Conservation (phyloP, 208 protist genomes). For the Crithidia fasciculata region DNA sequence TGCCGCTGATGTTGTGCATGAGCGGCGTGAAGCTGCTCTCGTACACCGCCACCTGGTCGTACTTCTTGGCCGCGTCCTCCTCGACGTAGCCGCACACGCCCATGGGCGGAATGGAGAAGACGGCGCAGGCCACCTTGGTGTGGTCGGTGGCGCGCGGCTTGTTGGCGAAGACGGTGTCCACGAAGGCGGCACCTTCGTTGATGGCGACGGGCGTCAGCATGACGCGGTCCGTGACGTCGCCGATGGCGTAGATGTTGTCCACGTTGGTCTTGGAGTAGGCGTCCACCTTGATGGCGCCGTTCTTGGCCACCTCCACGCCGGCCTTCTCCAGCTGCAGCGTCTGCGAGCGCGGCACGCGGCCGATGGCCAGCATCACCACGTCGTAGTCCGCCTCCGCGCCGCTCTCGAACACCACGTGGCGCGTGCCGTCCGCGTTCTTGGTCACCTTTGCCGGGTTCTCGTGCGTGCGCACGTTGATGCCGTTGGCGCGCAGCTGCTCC, state of each 20-base stretch:
- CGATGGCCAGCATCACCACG: constrained; percentile 95
- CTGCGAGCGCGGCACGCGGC: constrained; percentile 92
- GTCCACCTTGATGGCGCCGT: constrained; percentile 92
- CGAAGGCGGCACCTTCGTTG: constrained; percentile 79
- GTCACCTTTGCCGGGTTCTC: constrained; percentile 84
- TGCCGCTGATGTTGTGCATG: constrained; percentile 90
- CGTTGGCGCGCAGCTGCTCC: constrained; percentile 80
- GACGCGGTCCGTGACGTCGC: constrained; percentile 94
- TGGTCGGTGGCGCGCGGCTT: constrained; percentile 80
- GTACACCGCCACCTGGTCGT: constrained; percentile 84
- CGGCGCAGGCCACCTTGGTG: constrained; percentile 86
- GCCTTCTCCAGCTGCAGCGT: constrained; percentile 92
- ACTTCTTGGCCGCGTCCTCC: constrained; percentile 76
- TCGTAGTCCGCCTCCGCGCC: constrained; percentile 90
- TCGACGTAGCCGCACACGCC: constrained; percentile 87
- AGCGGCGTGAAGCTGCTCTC: constrained; percentile 85
- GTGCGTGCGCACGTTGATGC: constrained; percentile 79
- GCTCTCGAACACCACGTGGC: constrained; percentile 82
- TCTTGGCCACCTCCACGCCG: constrained; percentile 85
- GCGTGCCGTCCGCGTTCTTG: constrained; percentile 65
- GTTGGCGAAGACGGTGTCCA: constrained; percentile 86
- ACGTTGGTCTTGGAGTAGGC: constrained; percentile 95
- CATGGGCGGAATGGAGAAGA: constrained; percentile 92
- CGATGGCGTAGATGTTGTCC: constrained; percentile 97
- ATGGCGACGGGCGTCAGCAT: constrained; percentile 94